Evolutionary conservation across 306 rosid genomes (phyloP), one percentile per base, ranked within the genome.

Genomic region (Begonia masoniana): DNA sequence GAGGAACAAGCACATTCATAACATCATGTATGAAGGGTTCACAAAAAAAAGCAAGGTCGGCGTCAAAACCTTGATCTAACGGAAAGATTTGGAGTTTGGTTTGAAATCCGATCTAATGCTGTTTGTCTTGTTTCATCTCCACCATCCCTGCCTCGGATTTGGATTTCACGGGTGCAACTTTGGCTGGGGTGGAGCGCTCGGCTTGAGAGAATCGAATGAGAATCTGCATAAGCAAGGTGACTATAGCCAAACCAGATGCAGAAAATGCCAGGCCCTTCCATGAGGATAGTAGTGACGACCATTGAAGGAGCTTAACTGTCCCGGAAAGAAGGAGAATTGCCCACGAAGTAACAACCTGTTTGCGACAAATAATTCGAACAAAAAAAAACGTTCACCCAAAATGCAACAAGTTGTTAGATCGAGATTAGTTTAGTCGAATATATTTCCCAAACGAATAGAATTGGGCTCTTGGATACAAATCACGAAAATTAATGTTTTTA

Each of bases 251-350:
- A 66, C 74, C 64, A 6, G 63, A n/a, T 15, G 75, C 73, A 16
- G 84, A 75, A 58, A 91, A 66, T 51, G 79, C 82, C 61, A 83
- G 62, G 16, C 99, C 99, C 83, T 91, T 86, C 85, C 96, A 76
- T 0, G 99, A 78, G 23, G 87, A 81, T 15, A 91, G 69, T 54
- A 91, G 56, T 13, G 84, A 59, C 61, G 92, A 83, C 86, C 84
- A 64, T 13, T 52, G 74, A 39, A 91, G 82, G 58, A 91, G 74
- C 82, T 83, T 86, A 9, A 79, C 36, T 56, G 59, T 55, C 62
- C 94, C 99, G 3, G 50, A 73, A 43, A 70, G 50, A 59, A 91
- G 66, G 26, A 83, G 76, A 65, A 78, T 71, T 13, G 69, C 65
- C 99, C 99, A 91, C 47, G 79, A 78, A 45, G 72, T 62, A 60